Evolutionary conservation across 306 rosid genomes (phyloP).

Genomic region (Amphicarpaea edgeworthii): DNA sequence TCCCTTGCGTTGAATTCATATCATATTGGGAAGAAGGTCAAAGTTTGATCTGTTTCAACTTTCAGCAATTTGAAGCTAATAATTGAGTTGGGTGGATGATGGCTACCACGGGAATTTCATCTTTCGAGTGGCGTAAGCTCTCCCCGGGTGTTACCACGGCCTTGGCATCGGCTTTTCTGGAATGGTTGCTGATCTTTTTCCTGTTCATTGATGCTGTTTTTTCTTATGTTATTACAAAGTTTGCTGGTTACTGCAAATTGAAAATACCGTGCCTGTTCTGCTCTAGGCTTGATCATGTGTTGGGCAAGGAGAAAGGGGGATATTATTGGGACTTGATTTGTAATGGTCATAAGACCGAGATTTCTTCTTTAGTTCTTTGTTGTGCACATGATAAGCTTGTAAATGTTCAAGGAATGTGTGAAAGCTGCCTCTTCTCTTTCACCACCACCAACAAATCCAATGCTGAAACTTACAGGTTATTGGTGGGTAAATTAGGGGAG

Average conservation of each 20-base stretch:
- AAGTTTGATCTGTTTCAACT: constrained; percentile 47
- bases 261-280: constrained; percentile 80
- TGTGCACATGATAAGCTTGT: constrained; percentile 77
- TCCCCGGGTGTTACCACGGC: constrained; percentile 42
- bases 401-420: constrained; percentile 79
- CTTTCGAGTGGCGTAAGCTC: constrained; percentile 45
- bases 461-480: constrained; percentile 63
- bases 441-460: constrained; percentile 64
- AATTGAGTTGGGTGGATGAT: constrained; percentile 44
- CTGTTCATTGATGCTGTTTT: constrained; percentile 69
- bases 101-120: constrained; percentile 53
- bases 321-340: constrained; percentile 79
- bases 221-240: constrained; percentile 74
- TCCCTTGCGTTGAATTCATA: constrained; percentile 49
- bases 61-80: constrained; percentile 44
- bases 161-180: constrained; percentile 74
- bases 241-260: constrained; percentile 70
- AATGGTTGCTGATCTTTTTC: constrained; percentile 82
- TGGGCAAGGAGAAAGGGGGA: constrained; percentile 66
- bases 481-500: constrained; percentile 71
- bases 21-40: constrained; percentile 48
- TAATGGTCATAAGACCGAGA: constrained; percentile 69
- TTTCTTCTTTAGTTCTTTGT: constrained; percentile 79
- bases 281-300: constrained; percentile 93
- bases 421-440: constrained; percentile 76